phyloP scores from a whole-genome alignment of 371 early-diverging fungal genomes.

The Fennellomyces sp. region DNA sequence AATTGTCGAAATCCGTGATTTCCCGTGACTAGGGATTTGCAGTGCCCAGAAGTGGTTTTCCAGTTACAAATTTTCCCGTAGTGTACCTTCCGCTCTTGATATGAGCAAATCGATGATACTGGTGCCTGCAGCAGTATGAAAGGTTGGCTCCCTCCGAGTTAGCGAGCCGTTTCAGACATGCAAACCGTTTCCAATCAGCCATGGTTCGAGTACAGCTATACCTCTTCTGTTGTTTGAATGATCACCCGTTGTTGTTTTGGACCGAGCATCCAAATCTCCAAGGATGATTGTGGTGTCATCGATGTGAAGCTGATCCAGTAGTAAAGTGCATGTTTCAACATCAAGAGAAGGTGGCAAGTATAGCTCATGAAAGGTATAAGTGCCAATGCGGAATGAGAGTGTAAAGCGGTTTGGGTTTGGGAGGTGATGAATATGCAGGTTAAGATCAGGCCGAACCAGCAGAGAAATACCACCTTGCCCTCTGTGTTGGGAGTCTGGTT shows the following conservation, averaged over 20 bases:
- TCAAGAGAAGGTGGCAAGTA: not conserved
- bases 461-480: not conserved
- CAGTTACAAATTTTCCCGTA: no score
- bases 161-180: conserved; percentile 4
- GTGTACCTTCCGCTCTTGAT: no score
- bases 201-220: not conserved
- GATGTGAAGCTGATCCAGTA: not conserved
- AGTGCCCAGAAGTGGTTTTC: no score
- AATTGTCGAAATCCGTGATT: no score
- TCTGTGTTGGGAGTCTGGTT: not conserved
- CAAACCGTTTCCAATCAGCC: not conserved
- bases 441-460: not conserved
- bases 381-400: not conserved
- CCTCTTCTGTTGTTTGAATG: not conserved
- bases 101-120: conserved; percentile 14
- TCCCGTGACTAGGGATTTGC: no score
- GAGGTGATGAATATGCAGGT: not conserved
- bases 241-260: not conserved
- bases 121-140: not conserved
- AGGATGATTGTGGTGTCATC: conserved; percentile 1
- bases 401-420: not conserved
- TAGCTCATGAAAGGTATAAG: not conserved
- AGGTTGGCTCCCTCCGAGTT: not conserved
- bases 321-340: not conserved
- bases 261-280: conserved; percentile 5